Percentiles rank a stretch among this genome's conserved stretches.
phyloP scores from a whole-genome alignment of 176 grass and related monocot genomes.

The Cenchrus purpureus region DNA sequence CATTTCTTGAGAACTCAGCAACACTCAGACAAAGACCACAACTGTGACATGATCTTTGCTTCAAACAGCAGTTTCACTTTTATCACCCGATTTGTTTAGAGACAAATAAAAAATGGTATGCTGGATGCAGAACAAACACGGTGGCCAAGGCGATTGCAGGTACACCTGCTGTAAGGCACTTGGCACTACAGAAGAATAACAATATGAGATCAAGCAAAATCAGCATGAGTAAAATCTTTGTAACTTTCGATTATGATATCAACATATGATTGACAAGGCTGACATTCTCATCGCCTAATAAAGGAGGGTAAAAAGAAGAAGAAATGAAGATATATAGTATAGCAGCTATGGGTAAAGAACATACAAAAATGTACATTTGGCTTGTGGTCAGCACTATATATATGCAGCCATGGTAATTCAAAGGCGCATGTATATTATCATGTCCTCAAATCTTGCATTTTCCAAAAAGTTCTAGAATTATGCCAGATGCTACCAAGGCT shows the following conservation, averaged over 20 bases:
- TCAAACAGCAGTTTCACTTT: background rate
- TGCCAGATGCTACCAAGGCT: conserved; percentile 72
- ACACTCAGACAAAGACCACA: conserved; percentile 24
- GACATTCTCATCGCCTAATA: conserved; percentile 40
- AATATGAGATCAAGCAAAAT: background rate
- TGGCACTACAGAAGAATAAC: background rate
- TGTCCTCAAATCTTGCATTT: conserved; percentile 24
- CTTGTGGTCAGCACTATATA: conserved; percentile 51
- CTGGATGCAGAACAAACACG: background rate
- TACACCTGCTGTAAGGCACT: background rate
- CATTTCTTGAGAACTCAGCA: conserved; percentile 11
- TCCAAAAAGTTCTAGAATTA: conserved; percentile 35
- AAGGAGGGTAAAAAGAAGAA: background rate
- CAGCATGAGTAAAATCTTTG: background rate
- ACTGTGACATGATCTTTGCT: conserved; percentile 33
- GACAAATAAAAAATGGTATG: background rate
- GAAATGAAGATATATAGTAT: conserved; percentile 46
- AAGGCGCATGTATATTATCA: conserved; percentile 44
- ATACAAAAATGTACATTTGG: conserved; percentile 75
- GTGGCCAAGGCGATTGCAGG: background rate
- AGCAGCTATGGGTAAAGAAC: conserved; percentile 47
- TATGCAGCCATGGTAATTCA: conserved; percentile 40
- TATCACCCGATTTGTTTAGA: background rate
- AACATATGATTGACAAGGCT: conserved; percentile 34
- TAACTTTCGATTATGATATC: conserved; percentile 47